Evolutionary conservation across 192 early-diverging fungal genomes (phyloP).

Genomic region (Kickxella alabastrina): DNA sequence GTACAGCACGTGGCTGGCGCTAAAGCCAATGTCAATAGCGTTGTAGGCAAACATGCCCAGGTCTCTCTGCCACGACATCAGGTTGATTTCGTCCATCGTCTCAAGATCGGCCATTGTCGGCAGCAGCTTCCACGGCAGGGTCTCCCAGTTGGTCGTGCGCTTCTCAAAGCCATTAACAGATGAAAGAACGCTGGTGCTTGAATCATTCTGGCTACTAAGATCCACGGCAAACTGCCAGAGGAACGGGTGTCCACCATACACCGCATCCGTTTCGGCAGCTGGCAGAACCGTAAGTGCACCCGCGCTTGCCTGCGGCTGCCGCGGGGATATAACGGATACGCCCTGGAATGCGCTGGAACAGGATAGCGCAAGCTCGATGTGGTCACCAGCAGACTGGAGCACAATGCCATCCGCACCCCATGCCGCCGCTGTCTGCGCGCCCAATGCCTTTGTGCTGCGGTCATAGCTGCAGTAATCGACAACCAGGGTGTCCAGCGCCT

Average conservation of each 20-base stretch:
- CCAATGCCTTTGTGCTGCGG: slow-evolving; percentile 13
- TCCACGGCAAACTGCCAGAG: slow-evolving; percentile 15
- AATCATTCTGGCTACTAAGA: neutral
- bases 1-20: slow-evolving; percentile 64
- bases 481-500: slow-evolving; percentile 32
- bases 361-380: slow-evolving; percentile 8
- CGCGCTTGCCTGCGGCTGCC: slow-evolving; percentile 9
- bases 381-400: slow-evolving; percentile 18
- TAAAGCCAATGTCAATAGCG: slow-evolving; percentile 59
- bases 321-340: slow-evolving; percentile 13
- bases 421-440: slow-evolving; percentile 9
- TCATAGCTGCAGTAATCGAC: slow-evolving; percentile 19
- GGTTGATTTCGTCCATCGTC: slow-evolving; percentile 51
- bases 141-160: slow-evolving; percentile 42
- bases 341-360: neutral
- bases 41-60: slow-evolving; percentile 51
- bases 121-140: slow-evolving; percentile 50
- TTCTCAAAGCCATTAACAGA: slow-evolving; percentile 25
- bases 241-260: slow-evolving; percentile 12
- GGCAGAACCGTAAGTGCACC: neutral
- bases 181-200: neutral
- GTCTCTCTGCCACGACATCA: slow-evolving; percentile 47
- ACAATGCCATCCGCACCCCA: slow-evolving; percentile 41
- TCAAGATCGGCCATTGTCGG: slow-evolving; percentile 46
- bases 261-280: neutral